These are phyloP conservation scores for Candida wancherniae DNA, from an alignment of 805 yeast species.

Conservation along the genomic window DNA sequence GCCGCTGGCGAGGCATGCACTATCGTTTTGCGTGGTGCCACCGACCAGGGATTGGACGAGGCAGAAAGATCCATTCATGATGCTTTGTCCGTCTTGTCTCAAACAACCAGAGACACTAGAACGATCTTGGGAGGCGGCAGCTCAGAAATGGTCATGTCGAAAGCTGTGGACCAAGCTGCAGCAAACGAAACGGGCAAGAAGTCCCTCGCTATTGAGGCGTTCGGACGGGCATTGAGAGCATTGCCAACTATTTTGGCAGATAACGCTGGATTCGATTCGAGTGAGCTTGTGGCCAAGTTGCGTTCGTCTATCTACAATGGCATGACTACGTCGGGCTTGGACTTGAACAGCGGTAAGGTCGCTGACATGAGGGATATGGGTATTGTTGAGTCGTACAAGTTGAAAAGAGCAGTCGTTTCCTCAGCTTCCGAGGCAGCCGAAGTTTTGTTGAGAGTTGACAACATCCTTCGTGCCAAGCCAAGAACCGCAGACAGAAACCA, in stretches of 20 bases:
- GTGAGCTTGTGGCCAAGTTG: constrained; percentile 84
- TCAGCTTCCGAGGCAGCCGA: constrained; percentile 99
- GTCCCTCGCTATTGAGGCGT: constrained; percentile 89
- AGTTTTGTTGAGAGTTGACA: constrained; percentile 90
- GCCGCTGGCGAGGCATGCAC: constrained; percentile 96
- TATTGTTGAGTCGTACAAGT: constrained; percentile 85
- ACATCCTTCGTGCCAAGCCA: constrained; percentile 94
- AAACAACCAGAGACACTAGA: constrained; percentile 87
- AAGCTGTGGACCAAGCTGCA: constrained; percentile 90
- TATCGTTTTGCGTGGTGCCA: constrained; percentile 70
- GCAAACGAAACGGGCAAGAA: constrained; percentile 91
- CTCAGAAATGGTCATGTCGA: constrained; percentile 86
- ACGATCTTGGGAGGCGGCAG: constrained; percentile 95
- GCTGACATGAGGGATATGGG: constrained; percentile 95
- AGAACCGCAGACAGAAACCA: constrained; percentile 87
- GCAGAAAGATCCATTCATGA: constrained; percentile 70
- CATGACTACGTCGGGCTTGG: constrained; percentile 85
- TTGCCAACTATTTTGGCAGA: constrained; percentile 94
- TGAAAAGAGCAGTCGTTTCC: constrained; percentile 89
- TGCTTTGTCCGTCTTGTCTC: constrained; percentile 91
- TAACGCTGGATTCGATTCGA: constrained; percentile 94
- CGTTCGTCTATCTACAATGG: constrained; percentile 92
- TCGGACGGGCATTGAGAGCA: constrained; percentile 90
- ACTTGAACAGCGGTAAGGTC: constrained; percentile 74
- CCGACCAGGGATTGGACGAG: constrained; percentile 44